These are phyloP conservation scores for Cardamine chenopodiifolia DNA, from an alignment of 345 rosid species.

Conservation along the genomic window DNA sequence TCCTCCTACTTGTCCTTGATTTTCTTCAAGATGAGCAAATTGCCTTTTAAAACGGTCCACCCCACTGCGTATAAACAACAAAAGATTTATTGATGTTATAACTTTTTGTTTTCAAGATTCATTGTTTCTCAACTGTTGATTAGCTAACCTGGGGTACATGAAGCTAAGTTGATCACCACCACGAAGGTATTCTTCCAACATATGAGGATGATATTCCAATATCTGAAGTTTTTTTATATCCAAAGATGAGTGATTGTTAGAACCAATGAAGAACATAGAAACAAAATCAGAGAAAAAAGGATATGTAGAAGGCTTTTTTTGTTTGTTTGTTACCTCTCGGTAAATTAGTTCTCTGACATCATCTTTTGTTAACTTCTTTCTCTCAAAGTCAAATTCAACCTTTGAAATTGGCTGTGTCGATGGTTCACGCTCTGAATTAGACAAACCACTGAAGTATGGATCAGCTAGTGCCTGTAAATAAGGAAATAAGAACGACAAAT, in stretches of 20 bases:
- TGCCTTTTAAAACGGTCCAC: slow-evolving; percentile 97
- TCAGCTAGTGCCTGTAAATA: slow-evolving; percentile 80
- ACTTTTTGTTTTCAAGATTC: slow-evolving; percentile 7
- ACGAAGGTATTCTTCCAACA: slow-evolving; percentile 75
- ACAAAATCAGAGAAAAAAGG: slow-evolving; percentile 23
- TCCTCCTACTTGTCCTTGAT: slow-evolving; percentile 75
- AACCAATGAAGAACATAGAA: slow-evolving; percentile 14
- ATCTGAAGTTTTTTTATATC: slow-evolving; percentile 43
- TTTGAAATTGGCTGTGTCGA: slow-evolving; percentile 89
- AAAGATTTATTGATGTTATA: background rate
- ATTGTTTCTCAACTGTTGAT: slow-evolving; percentile 13
- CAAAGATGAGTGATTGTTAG: slow-evolving; percentile 28
- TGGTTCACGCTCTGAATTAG: slow-evolving; percentile 90
- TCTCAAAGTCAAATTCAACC: slow-evolving; percentile 97
- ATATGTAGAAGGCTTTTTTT: background rate
- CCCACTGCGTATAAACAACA: slow-evolving; percentile 59
- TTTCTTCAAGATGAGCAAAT: slow-evolving; percentile 97
- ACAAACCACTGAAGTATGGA: slow-evolving; percentile 83
- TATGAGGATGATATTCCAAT: slow-evolving; percentile 95
- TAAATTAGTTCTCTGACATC: slow-evolving; percentile 97
- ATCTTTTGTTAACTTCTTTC: slow-evolving; percentile 88
- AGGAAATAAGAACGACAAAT: slow-evolving; percentile 15
- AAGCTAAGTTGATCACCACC: slow-evolving; percentile 82
- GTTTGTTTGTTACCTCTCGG: slow-evolving; percentile 68
- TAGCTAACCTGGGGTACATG: slow-evolving; percentile 88